Evolutionary conservation across 176 grass and related monocot species (phyloP), one percentile per base, ranked within the genome.

Genomic region (Paspalum vaginatum): DNA sequence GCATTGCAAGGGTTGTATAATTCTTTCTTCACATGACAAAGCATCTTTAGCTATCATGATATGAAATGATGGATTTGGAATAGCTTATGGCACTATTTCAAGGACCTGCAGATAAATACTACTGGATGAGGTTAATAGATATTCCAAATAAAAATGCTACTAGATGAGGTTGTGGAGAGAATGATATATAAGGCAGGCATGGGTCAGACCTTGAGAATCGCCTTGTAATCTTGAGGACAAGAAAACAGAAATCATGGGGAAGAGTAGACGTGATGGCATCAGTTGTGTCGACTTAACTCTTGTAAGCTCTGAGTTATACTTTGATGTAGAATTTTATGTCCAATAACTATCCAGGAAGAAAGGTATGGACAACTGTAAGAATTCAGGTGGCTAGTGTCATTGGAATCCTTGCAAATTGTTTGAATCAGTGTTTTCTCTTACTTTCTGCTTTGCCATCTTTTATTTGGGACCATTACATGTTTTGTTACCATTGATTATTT

Each of bases 311-410:
- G 40, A 76, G 22, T 61, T 77, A 41, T 13, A 39, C 16, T 55
- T 74, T 50, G 11, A 65, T 52, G 26, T 78, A 25, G 16, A 77
- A 77, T 49, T 63, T 50, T 48, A 50, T 77, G 15, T 20, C 17
- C 2, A 9, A 9, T 72, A 71, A 53, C 14, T 18, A 72, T 38
- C 3, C 15, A 20, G 9, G 9, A 65, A 10, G n/a, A n/a, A 49
- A 39, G 17, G 20, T 51, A n/a, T 63, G 2, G 22, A 38, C 14
- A 27, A 2, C 38, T 1, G 0, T 77, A 63, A 48, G 57, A 62
- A 26, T 60, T 60, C n/a, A 46, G 21, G 22, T 46, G 10, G 17
- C 39, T 51, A 9, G 5, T 38, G 11, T 8, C 11, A 21, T 14
- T 78, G 17, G 32, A 71, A 17, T 65, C 20, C 32, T 54, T 42